Base-by-base conservation (phyloP, 1,284 basidiomycete genomes). In the Fomes fomentarius region DNA sequence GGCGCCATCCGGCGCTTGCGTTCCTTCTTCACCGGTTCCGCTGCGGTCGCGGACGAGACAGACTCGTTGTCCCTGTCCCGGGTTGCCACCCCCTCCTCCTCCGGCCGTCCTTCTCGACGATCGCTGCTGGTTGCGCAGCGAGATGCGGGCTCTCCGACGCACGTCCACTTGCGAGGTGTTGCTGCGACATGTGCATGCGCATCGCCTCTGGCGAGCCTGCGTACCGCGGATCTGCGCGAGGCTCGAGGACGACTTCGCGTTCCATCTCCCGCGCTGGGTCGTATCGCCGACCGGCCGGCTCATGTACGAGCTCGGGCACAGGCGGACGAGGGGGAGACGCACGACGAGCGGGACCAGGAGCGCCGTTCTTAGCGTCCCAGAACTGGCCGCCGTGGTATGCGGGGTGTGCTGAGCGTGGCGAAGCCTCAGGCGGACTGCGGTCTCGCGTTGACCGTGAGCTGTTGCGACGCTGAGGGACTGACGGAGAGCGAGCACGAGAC, bases 381-480 rank as follows among this genome's bases (percentile, higher is more conserved):
- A 68, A 66, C 40, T 48, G 55, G 3, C 33, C 26, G 34, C 45
- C 46, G 9, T 54, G 56, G 30, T 62, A 66, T 0, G 51, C 58
- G 9, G 63, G 63, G 45, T 82, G 83, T 0, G 73, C 68, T 14
- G 76, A 74, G 21, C 82, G 77, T 10, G 85, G 84, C 0, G 84
- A 87, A 4, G 79, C 76, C 38, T 82, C 72, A 45, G 71, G 77
- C 11, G 80, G 78, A 41, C 65, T 69, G 35, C 69, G 68, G 25
- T 69, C 69, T 25, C 66, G 64, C 7, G 58, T 57, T 34, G 57
- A 59, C 14, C 67, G 67, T 15, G 71, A 68, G 52, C 73, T 76
- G 37, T 62, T 68, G 3, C 54, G 70, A 25, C 63, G 66, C 54
- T 63, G 68, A 17, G 68, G 50, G 5, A 54, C 56, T 7, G 68